Evolutionary conservation across 1,139 yeast genomes (phyloP).

Genomic region (Yamadazyma sp.): DNA sequence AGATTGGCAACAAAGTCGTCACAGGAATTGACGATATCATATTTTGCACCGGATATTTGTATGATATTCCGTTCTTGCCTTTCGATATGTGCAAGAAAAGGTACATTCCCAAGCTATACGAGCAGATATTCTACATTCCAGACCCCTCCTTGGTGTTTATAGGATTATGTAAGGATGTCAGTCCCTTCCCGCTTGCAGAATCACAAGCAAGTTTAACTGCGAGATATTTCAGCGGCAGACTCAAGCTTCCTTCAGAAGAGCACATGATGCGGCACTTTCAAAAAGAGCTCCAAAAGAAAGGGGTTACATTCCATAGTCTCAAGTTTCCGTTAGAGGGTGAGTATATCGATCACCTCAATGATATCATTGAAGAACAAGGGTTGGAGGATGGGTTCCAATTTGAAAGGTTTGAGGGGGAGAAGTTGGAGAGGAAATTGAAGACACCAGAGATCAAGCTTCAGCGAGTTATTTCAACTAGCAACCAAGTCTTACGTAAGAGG

Average conservation of each 20-base stretch:
- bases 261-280: constrained; percentile 28
- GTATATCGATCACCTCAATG: constrained; percentile 17
- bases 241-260: constrained; percentile 30
- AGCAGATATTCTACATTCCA: constrained; percentile 44
- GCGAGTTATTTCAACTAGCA: constrained; percentile 7
- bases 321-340: constrained; percentile 30
- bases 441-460: constrained; percentile 9
- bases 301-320: constrained; percentile 27
- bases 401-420: constrained; percentile 14
- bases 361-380: constrained; percentile 6
- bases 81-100: constrained; percentile 17
- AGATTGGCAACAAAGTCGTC: constrained; percentile 26
- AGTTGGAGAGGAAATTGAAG: constrained; percentile 7
- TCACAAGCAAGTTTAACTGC: constrained; percentile 47
- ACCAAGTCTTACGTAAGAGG: not conserved
- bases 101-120: constrained; percentile 30
- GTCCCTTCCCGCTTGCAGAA: constrained; percentile 51
- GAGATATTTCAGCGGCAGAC: constrained; percentile 41
- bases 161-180: constrained; percentile 38
- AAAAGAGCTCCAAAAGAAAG: constrained; percentile 22
- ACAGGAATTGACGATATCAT: constrained; percentile 37
- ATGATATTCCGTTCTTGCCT: constrained; percentile 40
- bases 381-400: constrained; percentile 9
- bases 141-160: constrained; percentile 46
- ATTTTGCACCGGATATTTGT: constrained; percentile 52